These are phyloP conservation scores for Pythium graminicola DNA, from an alignment of 352 stramenopile genomes.

Conservation along the genomic window DNA sequence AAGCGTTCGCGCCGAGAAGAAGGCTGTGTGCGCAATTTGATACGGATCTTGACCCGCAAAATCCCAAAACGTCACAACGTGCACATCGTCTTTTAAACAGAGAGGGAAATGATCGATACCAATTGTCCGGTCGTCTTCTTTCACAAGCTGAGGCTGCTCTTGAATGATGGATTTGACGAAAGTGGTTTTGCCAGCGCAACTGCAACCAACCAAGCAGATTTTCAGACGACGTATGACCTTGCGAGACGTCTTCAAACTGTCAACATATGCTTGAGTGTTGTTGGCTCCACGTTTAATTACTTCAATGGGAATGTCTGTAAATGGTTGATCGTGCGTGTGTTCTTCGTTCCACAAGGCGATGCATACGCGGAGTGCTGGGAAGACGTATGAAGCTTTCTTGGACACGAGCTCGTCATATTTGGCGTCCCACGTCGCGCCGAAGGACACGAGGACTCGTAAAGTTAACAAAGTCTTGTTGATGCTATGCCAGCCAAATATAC, in stretches of 20 bases:
- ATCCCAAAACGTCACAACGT: slow-evolving; percentile 18
- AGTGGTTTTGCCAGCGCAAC: background rate
- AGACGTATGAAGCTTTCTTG: too few relatives aligned
- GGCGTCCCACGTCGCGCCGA: background rate
- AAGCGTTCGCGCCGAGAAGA: slow-evolving; percentile 13
- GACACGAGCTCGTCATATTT: background rate
- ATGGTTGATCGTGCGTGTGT: background rate
- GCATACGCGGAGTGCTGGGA: background rate
- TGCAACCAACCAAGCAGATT: background rate
- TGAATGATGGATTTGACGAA: background rate
- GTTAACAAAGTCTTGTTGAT: background rate
- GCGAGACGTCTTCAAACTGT: background rate
- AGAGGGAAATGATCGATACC: background rate
- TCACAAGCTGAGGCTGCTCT: background rate
- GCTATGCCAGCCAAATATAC: background rate
- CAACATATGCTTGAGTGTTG: background rate
- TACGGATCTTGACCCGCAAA: slow-evolving; percentile 9
- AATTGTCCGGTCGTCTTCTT: background rate
- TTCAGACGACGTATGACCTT: background rate
- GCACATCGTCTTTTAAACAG: background rate
- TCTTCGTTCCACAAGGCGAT: background rate
- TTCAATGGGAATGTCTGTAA: background rate
- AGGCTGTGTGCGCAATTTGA: slow-evolving; percentile 6
- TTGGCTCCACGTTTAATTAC: background rate
- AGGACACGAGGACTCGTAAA: background rate